Evolutionary conservation across 768 basidiomycete species (phyloP), one percentile per base, ranked within the genome.

Genomic region (Xerocomellus chrysenteron): DNA sequence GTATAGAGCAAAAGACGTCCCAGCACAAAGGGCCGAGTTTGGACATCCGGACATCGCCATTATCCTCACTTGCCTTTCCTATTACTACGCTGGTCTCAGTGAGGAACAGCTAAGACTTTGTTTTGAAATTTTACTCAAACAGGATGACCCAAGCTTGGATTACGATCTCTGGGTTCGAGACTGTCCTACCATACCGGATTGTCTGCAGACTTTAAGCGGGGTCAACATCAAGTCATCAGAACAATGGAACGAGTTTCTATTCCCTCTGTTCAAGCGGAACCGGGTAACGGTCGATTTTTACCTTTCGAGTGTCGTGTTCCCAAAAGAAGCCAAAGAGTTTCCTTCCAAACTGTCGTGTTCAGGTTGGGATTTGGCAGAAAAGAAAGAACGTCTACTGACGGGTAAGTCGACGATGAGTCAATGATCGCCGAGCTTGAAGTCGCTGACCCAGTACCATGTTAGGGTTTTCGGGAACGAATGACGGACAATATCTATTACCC

Each of bases 401-500:
- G 63, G 56, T 55, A 33, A 64, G 52, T 28, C 48, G 24, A 28
- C 2, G 21, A 62, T 48, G 14, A 6, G 5, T n/a, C 16, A 4
- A 5, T 0, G 4, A 32, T 7, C 2, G 1, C 40, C 19, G 11
- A 14, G 11, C 21, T 19, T 2, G 16, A 21, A 21, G 21, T 21
- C 21, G 21, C 17, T 30, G 21, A 5, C 37, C 59, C 12, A 39
- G n/a, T 30, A 41, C 14, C 12, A 4, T 26, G 1, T 19, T 59
- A 56, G 74, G 75, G 8, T 76, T 76, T 55, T 77, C 75, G 24
- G 75, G 76, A 0, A 76, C 75, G 2, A 77, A 76, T 9, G 75
- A 77, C 36, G 65, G 67, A 1, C 72, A 66, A 24, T 80, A 82
- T 55, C 62, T 68, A 5, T 52, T 77, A 17, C 76, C 76, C 0